Evolutionary conservation across 148 eudicot species (phyloP).

Genomic region (Chenopodium suecicum): DNA sequence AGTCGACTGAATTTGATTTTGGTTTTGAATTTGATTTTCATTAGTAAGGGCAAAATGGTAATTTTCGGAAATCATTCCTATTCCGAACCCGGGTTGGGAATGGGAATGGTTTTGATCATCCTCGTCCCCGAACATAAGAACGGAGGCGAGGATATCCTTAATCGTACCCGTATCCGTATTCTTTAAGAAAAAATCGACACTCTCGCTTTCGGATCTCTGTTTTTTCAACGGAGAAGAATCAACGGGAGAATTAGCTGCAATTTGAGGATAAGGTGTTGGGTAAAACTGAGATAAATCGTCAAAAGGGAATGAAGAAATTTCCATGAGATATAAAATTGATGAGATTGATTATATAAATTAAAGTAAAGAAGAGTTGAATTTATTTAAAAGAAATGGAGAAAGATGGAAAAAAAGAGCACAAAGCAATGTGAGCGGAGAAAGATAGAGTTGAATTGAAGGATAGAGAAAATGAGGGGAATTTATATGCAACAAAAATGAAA

Average conservation of each 20-base stretch:
- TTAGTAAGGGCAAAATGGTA: no score
- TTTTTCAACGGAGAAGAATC: neutral
- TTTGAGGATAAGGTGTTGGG: constrained; percentile 15
- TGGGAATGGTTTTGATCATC: neutral
- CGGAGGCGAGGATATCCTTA: constrained; percentile 10
- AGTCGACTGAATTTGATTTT: no score
- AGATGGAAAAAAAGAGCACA: neutral
- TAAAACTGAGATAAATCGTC: constrained; percentile 35
- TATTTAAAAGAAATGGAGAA: neutral
- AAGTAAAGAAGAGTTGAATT: neutral
- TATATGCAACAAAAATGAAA: neutral
- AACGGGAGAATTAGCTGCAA: neutral
- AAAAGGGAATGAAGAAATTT: constrained; percentile 35
- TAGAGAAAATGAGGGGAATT: neutral
- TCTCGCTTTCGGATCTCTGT: neutral
- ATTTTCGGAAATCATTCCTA: no score
- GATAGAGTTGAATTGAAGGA: constrained; percentile 10
- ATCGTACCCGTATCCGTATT: neutral
- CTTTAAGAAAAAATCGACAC: no score
- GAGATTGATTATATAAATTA: neutral
- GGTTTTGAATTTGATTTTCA: no score
- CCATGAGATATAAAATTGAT: constrained; percentile 28
- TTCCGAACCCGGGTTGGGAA: no score
- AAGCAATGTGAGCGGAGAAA: constrained; percentile 24
- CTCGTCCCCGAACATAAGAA: constrained; percentile 13